Evolutionary conservation across 225 moss, liverwort and hornwort genomes (phyloP), one percentile per base, ranked within the genome.

Genomic region (Asterella californica): DNA sequence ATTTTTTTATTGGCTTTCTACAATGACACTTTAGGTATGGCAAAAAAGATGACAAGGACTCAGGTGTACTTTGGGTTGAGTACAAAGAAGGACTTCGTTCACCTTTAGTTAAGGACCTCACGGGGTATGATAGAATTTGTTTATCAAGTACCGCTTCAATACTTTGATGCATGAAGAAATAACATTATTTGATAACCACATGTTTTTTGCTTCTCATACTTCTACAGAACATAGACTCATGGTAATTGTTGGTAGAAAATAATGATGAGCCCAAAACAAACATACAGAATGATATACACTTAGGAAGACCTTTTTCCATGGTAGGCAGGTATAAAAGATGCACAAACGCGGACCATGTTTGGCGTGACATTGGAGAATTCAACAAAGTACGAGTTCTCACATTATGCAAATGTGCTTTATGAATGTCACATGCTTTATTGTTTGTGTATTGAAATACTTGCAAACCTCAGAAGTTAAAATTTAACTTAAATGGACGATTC

Each of bases 81-180:
- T 86, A 81, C 71, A 86, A 86, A 81, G 86, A 86, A 11, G 86
- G 86, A 21, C 81, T 86, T 11, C 60, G 79, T 19, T 79, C 86
- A 37, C 86, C 86, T 49, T 71, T 86, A 18, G 83, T 79, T 47
- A 86, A 83, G 71, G 65, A 53, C 52, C 48, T 86, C 6, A 83
- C 80, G 46, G 83, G 83, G 85, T 82, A 85, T 12, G 34, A 32
- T 33, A 45, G n/a, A n/a, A n/a, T n/a, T n/a, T n/a, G n/a, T n/a
- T 5, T 21, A 69, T 60, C 4, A 57, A 60, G 22, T 21, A 60
- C 24, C 34, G 6, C 32, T 61, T 19, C 4, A 21, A 61, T 61
- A 2, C n/a, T 61, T 21, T n/a, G 60, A 19, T 2, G 10, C 9
- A 61, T 61, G n/a, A 61, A 21, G 60, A 61, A 19, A 61, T 61